Base-by-base conservation (phyloP, 129 eudicot genomes). In the Saussurea involucrata region DNA sequence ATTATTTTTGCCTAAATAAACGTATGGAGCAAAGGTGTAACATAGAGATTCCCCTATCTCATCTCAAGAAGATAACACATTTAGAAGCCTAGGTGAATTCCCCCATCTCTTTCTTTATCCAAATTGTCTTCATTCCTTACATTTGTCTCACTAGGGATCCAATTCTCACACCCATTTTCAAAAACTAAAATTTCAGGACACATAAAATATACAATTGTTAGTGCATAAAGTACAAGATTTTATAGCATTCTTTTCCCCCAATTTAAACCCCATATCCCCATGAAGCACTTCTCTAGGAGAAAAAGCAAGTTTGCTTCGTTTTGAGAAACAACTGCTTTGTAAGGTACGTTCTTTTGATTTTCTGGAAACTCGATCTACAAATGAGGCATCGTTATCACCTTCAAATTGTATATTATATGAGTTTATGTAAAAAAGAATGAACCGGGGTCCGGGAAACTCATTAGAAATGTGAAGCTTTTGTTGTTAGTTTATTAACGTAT, bases 51-150 rank as follows among this genome's bases (percentile, higher is more conserved):
- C 83, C n/a, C n/a, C n/a, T n/a, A n/a, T 68, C 86, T 66, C 83
- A 83, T 83, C 68, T 83, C 76, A 58, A 67, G 46, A 64, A 76
- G 82, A 77, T 71, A 71, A 66, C 78, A 40, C 75, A 63, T 68
- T 78, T 61, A 78, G 81, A 84, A 85, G 92, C 83, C 76, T 71
- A 63, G 22, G 74, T 77, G 81, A 81, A 78, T 24, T 77, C 73
- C 58, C 87, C 89, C 24, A 73, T 88, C 89, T 65, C 84, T 88
- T 85, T 88, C 92, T 63, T 79, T 82, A 85, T 88, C 82, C 84
- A 65, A 55, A 68, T 78, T 78, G 70, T 72, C 68, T 72, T 76
- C 85, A 63, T 78, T 69, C 71, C 69, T 82, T 31, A 29, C 24
- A 22, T 22, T 69, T 76, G 70, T 31, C 76, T 58, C 75, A 18